Evolutionary conservation across 164 flowering plant species (phyloP).

Genomic region (Tetrastigma voinierianum): DNA sequence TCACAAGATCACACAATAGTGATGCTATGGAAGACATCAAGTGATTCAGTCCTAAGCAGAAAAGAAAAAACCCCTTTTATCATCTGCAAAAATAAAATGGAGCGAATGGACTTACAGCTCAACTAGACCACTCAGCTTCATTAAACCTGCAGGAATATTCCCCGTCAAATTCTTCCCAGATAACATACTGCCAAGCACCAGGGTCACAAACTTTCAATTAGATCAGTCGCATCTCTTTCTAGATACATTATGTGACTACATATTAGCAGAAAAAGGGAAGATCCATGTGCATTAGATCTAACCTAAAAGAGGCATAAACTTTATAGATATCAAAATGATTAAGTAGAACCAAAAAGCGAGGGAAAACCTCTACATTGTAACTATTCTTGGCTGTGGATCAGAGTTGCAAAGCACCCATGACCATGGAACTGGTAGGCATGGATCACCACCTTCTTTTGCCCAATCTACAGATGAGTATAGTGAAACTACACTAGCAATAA

Average conservation of each 20-base stretch:
- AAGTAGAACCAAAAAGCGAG: background rate
- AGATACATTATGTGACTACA: background rate
- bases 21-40: background rate
- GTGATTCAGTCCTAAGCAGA: background rate
- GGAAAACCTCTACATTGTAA: slow-evolving; percentile 48
- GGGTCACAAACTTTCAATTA: background rate
- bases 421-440: slow-evolving; percentile 92
- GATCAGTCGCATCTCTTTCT: background rate
- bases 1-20: slow-evolving; percentile 9
- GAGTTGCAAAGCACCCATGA: slow-evolving; percentile 84
- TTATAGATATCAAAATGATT: background rate
- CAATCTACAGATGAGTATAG: slow-evolving; percentile 57
- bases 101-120: slow-evolving; percentile 68
- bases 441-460: slow-evolving; percentile 97
- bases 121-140: slow-evolving; percentile 63
- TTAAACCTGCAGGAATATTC: slow-evolving; percentile 63
- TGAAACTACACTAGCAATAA: slow-evolving; percentile 45
- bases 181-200: slow-evolving; percentile 48
- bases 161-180: slow-evolving; percentile 84
- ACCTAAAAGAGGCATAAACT: background rate
- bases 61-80: background rate
- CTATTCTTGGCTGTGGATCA: slow-evolving; percentile 72
- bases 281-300: background rate
- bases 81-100: slow-evolving; percentile 9
- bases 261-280: background rate